phyloP scores from a whole-genome alignment of 352 stramenopile species.

The Pythium inflatum region DNA sequence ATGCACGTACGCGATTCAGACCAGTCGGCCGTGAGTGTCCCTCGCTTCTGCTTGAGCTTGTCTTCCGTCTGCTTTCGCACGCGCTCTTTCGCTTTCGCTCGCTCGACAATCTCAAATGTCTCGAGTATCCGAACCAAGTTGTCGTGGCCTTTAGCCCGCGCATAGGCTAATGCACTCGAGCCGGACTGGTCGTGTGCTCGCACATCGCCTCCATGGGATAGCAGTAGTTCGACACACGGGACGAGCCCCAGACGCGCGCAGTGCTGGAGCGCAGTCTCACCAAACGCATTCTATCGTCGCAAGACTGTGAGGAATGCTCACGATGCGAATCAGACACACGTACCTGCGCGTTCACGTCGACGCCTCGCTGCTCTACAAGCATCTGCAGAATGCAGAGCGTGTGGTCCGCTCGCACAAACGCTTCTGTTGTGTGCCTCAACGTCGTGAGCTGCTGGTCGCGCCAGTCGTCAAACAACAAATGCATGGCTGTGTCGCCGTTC shows the following conservation, averaged over 20 bases:
- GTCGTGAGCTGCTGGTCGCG: conserved; percentile 17
- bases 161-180: conserved; percentile 50
- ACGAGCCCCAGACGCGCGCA: conserved; percentile 57
- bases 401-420: conserved; percentile 42
- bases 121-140: conserved; percentile 39
- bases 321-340: not conserved
- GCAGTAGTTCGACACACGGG: conserved; percentile 59
- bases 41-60: conserved; percentile 48
- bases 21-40: conserved; percentile 50
- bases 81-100: conserved; percentile 35
- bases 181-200: conserved; percentile 42
- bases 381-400: conserved; percentile 44
- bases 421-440: conserved; percentile 39
- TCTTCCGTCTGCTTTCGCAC: conserved; percentile 28
- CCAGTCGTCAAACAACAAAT: conserved; percentile 69
- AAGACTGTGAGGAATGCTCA: too few relatives aligned
- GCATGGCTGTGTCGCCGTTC: conserved; percentile 69
- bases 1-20: conserved; percentile 52
- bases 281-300: conserved; percentile 57
- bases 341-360: conserved; percentile 63
- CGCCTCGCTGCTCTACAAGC: conserved; percentile 37
- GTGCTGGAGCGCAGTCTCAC: conserved; percentile 61
- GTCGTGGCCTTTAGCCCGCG: conserved; percentile 38
- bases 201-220: conserved; percentile 45
- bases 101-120: conserved; percentile 52